A percentile compares a stretch with the other conserved stretches of the same genome.
Conservation (phyloP, 2,329 filamentous ascomycete species). For the Rugonectria rugulosa region DNA sequence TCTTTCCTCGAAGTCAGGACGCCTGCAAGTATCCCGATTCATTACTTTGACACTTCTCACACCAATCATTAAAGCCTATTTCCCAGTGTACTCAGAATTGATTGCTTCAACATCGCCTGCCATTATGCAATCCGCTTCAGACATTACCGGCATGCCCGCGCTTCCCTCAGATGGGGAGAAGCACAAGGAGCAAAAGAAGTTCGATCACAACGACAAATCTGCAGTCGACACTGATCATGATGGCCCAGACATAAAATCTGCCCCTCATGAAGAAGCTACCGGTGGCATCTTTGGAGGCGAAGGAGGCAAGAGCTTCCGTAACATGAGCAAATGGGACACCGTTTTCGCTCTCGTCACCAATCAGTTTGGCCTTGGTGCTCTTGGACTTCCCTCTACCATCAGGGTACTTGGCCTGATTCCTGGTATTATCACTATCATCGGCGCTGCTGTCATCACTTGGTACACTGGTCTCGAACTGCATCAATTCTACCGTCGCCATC, state of each 20-base stretch:
- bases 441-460: constrained; percentile 16
- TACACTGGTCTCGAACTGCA: constrained; percentile 21
- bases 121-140: constrained; percentile 1
- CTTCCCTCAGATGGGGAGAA: neutral
- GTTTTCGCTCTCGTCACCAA: constrained; percentile 24
- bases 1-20: neutral
- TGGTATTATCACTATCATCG: constrained; percentile 17
- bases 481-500: constrained; percentile 19
- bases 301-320: constrained; percentile 18
- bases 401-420: constrained; percentile 23
- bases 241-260: constrained; percentile 1
- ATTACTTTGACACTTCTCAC: neutral
- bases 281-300: constrained; percentile 10
- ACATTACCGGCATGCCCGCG: neutral
- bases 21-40: neutral
- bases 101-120: neutral
- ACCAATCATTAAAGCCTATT: neutral
- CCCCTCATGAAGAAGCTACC: constrained; percentile 2
- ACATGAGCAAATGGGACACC: constrained; percentile 21
- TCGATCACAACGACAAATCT: neutral
- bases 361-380: constrained; percentile 23
- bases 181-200: neutral
- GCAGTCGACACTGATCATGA: neutral
- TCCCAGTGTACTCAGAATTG: neutral
- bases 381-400: constrained; percentile 19